Conservation (phyloP, 163 green algal genomes). For the Trebouxia gelatinosa region DNA sequence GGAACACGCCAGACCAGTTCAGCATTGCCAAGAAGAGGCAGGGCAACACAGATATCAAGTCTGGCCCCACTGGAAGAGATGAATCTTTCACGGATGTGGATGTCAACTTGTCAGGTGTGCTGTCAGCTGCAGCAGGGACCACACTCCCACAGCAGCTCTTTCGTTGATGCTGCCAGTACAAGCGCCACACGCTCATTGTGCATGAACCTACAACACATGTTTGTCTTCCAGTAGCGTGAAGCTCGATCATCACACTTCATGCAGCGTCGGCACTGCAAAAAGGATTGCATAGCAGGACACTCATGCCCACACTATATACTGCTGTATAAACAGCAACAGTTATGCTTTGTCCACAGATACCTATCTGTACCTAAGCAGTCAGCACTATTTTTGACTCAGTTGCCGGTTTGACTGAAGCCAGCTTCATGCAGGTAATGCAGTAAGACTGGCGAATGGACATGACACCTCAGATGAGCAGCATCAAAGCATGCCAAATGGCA, state of each 20-base stretch:
- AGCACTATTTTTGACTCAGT: background rate
- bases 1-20: slow-evolving; percentile 36
- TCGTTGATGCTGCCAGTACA: background rate
- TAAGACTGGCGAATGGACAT: background rate
- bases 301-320: background rate
- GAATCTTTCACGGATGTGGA: slow-evolving; percentile 82
- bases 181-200: background rate
- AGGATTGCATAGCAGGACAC: background rate
- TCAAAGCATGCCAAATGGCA: background rate
- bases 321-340: background rate
- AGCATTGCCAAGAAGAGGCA: slow-evolving; percentile 55
- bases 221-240: background rate
- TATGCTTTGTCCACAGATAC: too few relatives aligned
- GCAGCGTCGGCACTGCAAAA: background rate
- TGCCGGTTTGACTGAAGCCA: background rate
- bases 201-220: background rate
- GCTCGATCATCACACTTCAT: background rate
- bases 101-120: slow-evolving; percentile 42
- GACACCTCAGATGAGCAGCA: background rate
- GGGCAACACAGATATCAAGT: slow-evolving; percentile 57
- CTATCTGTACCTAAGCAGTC: too few relatives aligned
- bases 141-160: background rate
- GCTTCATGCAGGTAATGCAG: background rate
- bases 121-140: background rate
- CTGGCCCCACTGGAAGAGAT: slow-evolving; percentile 48